Evolutionary conservation across 2,329 filamentous ascomycete genomes (phyloP), one percentile per base, ranked within the genome.

Genomic region (Clonostachys solani): DNA sequence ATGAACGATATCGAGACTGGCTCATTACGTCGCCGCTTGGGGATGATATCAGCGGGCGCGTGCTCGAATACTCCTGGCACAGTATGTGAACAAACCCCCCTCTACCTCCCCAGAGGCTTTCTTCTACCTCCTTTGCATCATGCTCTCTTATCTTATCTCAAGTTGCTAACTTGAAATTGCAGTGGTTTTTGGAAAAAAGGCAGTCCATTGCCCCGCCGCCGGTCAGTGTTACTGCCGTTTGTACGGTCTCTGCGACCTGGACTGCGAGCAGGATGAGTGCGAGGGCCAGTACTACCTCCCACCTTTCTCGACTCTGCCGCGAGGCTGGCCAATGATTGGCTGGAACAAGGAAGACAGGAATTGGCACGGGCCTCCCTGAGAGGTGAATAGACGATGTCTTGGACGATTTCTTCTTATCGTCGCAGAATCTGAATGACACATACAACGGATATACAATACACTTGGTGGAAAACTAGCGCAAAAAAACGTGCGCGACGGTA

Each of bases 41-140:
- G 6, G 80, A 84, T 56, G 71, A 72, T 16, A 61, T 76, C 23
- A 81, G 75, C 29, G 83, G 82, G 3, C 68, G 82, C 18, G 73
- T 85, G 3, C 74, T 84, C 59, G 83, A 86, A 57, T 86, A 83
- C 54, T 62, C 82, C 16, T 87, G 83, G 83, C 83, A 86, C 59
- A 72, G 81, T 60, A 70, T 74, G 60, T 78, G 70, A 49, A 42
- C 42, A 18, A 4, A 40, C 13, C 18, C n/a, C 29, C 33, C 36
- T 33, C 17, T 17, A 12, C 12, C 33, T 15, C 10, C 23, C 9
- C 9, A 5, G 9, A 29, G 23, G 3, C 9, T 29, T 2, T 29
- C 23, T 29, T 29, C 23, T 29, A 4, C 15, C 37, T 42, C 9
- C 19, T 13, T 10, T 47, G 34, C 19, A 12, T 15, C 33, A 8